A percentile compares a stretch with the other conserved stretches of the same genome.
phyloP scores from a whole-genome alignment of 257 asterid genomes.

The Sherardia arvensis region DNA sequence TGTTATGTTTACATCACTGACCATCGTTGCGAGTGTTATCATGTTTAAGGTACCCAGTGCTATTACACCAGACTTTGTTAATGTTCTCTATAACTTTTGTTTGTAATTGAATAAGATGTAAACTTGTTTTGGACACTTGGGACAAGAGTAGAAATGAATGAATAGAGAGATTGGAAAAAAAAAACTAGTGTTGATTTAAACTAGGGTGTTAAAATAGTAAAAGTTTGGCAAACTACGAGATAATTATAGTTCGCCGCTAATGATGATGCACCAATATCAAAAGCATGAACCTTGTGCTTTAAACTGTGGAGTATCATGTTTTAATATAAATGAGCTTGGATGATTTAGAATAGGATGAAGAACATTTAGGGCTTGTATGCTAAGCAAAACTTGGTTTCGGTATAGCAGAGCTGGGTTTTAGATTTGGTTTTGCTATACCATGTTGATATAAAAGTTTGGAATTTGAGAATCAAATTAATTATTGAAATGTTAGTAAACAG shows the following conservation, averaged over 20 bases:
- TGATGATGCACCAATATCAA: too few species aligned
- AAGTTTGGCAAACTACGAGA: not conserved
- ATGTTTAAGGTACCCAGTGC: constrained; percentile 27
- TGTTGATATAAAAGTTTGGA: too few species aligned
- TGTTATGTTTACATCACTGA: constrained; percentile 30
- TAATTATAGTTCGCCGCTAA: not conserved
- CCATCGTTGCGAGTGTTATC: constrained; percentile 32
- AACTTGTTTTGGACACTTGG: not conserved
- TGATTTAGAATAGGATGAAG: not conserved
- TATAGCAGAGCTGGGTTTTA: too few species aligned
- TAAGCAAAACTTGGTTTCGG: too few species aligned
- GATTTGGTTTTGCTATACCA: too few species aligned
- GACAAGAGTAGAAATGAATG: not conserved
- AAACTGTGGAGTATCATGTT: too few species aligned
- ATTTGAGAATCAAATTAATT: too few species aligned
- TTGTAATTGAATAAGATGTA: not conserved
- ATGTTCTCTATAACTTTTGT: not conserved
- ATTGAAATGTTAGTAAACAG: too few species aligned
- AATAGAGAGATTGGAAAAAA: not conserved
- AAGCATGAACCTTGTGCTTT: too few species aligned
- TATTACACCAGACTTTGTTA: not conserved
- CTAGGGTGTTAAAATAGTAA: not conserved
- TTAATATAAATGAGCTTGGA: not conserved
- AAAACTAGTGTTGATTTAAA: not conserved
- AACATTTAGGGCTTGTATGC: too few species aligned